phyloP scores from a whole-genome alignment of 345 rosid species.

The Pugionium dolabratum region DNA sequence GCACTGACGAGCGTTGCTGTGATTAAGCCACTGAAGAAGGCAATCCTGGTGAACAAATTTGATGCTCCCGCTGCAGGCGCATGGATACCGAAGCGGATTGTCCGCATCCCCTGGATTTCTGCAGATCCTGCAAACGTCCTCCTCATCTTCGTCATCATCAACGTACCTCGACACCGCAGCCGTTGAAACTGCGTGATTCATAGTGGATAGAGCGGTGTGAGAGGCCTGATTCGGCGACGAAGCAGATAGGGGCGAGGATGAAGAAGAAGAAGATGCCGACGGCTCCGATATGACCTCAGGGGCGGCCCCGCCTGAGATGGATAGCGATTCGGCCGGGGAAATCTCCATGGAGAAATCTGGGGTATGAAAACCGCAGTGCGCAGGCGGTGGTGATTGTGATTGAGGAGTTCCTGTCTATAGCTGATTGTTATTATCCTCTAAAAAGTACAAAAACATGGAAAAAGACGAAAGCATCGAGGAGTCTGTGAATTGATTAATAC shows the following conservation, averaged over 20 bases:
- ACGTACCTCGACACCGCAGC: constrained; percentile 34
- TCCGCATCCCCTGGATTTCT: constrained; percentile 92
- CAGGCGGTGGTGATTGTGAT: background rate
- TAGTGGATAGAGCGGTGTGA: constrained; percentile 31
- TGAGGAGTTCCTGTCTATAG: background rate
- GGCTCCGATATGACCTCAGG: constrained; percentile 37
- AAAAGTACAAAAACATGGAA: background rate
- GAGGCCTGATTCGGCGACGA: constrained; percentile 37
- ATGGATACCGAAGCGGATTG: constrained; percentile 90
- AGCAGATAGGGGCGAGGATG: constrained; percentile 38
- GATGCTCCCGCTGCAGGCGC: constrained; percentile 98
- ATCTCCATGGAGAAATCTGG: constrained; percentile 45
- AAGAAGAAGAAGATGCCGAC: constrained; percentile 29
- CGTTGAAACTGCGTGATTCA: constrained; percentile 29
- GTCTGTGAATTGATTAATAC: constrained; percentile 2
- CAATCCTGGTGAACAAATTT: constrained; percentile 98
- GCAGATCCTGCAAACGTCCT: constrained; percentile 98
- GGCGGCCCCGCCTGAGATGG: constrained; percentile 34
- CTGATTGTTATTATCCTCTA: constrained; percentile 19
- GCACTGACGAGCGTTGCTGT: constrained; percentile 99
- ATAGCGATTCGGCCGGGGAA: constrained; percentile 40
- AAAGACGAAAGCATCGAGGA: constrained; percentile 14
- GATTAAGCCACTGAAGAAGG: constrained; percentile 98
- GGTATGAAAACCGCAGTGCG: background rate
- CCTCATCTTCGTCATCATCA: constrained; percentile 90